Base-by-base conservation (phyloP, 345 rosid species). In the Citrus inodora region DNA sequence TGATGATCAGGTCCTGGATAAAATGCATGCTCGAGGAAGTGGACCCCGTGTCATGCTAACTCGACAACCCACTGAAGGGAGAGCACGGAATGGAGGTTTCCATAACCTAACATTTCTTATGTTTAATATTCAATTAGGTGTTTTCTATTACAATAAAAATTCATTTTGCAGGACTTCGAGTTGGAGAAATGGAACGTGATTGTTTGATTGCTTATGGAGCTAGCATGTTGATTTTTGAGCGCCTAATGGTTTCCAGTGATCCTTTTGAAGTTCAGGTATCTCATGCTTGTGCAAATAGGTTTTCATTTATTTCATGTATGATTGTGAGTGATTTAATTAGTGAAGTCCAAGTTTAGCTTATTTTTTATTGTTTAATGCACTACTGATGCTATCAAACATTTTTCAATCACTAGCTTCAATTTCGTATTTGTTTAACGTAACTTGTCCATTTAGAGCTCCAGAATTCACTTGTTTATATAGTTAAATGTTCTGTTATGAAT, bases 181-280 rank as follows among this genome's bases (percentile, higher is more conserved):
- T 96, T 28, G 99, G 99, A 82, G 99, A 96, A 85, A 96, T 92
- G 97, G 99, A 94, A 70, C 90, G 98, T 40, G 98, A 96, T 83
- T 96, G 97, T 83, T 89, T 96, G 76, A 92, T 96, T 76, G 98
- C 97, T 73, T 96, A 96, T 82, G 99, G 99, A 32, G 95, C 99
- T 75, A 96, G 97, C 88, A 94, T 88, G 93, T 84, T 96, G 83
- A 89, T 96, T 67, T 90, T 76, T 33, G 97, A 94, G 88, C 97
- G 97, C 66, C 86, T 96, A 67, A 92, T 96, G 97, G 27, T 91
- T 69, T 95, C 99, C 59, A 95, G 99, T 79, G 99, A 95, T 82
- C 99, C 97, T 73, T 96, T 96, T 59, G 94, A 92, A 88, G 97
- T 92, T 78, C 97, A 96, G 91, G 99, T 95, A 83, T 28, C 59